These are phyloP conservation scores for Candida saitoana DNA, from an alignment of 805 yeast genomes.

Conservation along the genomic window DNA sequence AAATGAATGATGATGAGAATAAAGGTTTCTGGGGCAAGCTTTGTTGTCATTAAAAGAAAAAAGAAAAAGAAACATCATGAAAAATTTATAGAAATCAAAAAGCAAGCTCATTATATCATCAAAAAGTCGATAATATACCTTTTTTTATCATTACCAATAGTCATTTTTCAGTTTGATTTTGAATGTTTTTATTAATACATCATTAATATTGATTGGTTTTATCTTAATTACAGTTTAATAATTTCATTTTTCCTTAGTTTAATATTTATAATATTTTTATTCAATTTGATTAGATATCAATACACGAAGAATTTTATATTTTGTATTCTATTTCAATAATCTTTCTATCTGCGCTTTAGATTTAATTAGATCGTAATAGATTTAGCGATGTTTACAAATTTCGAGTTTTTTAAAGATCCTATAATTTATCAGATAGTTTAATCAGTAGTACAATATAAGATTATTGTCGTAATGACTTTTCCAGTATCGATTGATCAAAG, in stretches of 20 bases:
- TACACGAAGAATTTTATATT: not conserved
- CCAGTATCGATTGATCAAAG: too few species aligned
- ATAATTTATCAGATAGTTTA: too few species aligned
- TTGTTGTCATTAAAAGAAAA: conserved; percentile 32
- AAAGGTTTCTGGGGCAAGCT: conserved; percentile 42
- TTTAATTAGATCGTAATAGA: too few species aligned
- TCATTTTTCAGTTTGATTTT: conserved; percentile 3
- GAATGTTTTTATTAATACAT: not conserved
- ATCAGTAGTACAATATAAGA: too few species aligned
- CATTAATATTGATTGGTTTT: conserved; percentile 6
- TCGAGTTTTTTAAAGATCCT: too few species aligned
- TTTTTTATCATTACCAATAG: not conserved
- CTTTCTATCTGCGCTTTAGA: too few species aligned
- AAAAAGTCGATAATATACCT: too few species aligned
- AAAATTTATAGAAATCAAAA: not conserved
- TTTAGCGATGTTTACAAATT: too few species aligned
- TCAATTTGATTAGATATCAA: not conserved
- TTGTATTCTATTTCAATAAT: too few species aligned
- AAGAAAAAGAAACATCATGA: not conserved
- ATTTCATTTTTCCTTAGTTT: not conserved
- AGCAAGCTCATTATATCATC: too few species aligned
- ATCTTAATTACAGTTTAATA: conserved; percentile 1
- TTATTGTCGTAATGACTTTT: too few species aligned
- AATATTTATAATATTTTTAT: not conserved
- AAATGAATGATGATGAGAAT: conserved; percentile 28